A percentile compares a stretch with the other conserved stretches of the same genome.
phyloP scores from a whole-genome alignment of 345 rosid genomes.

The Arabidopsis thaliana region TAIR10.1 NC_003071.7:8796001-8796500 shows the following conservation, averaged over 20 bases:
- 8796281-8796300: neutral
- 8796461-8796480: constrained; percentile 35
- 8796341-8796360: constrained; percentile 22
- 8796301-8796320: constrained; percentile 6
- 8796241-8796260: no score
- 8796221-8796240: no score
- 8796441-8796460: constrained; percentile 20
- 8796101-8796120: no score
- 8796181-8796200: neutral
- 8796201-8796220: neutral
- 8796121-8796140: no score
- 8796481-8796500: constrained; percentile 43
- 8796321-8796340: constrained; percentile 25
- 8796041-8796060: no score
- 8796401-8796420: constrained; percentile 11
- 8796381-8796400: constrained; percentile 2
- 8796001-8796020: no score
- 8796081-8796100: no score
- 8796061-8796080: no score
- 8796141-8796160: no score
- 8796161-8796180: neutral
- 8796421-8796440: constrained; percentile 19
- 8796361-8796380: constrained; percentile 24
- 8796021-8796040: no score
- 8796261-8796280: neutral